Evolutionary conservation across 108 stramenopile genomes (phyloP).

Genomic region (Pseudonitzschia delicatissima): DNA sequence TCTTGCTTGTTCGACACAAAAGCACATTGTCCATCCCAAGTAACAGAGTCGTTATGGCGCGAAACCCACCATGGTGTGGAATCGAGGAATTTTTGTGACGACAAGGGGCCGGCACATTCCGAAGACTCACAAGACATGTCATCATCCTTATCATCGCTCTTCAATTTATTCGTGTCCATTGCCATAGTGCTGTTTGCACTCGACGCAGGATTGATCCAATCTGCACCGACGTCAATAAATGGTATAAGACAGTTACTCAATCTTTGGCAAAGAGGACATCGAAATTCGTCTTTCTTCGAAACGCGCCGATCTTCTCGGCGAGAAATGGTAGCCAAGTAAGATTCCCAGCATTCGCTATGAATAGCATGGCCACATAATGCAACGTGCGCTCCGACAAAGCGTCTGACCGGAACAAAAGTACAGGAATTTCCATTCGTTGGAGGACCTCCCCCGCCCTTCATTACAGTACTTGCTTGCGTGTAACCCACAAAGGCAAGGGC

Average conservation of each 20-base stretch:
- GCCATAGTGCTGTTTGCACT: constrained; percentile 8
- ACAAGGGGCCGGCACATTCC: not conserved
- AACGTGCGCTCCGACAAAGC: constrained; percentile 76
- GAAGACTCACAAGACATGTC: constrained; percentile 12
- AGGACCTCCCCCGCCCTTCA: constrained; percentile 76
- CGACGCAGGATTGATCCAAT: constrained; percentile 59
- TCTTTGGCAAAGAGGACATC: constrained; percentile 79
- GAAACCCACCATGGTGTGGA: constrained; percentile 76
- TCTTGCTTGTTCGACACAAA: constrained; percentile 35
- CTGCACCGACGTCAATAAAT: constrained; percentile 80
- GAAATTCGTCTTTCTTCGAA: constrained; percentile 69
- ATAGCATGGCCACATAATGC: constrained; percentile 87
- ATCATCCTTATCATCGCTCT: constrained; percentile 18
- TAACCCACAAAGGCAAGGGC: constrained; percentile 82
- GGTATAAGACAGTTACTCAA: constrained; percentile 81
- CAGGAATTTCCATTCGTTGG: constrained; percentile 6
- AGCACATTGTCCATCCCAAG: constrained; percentile 79
- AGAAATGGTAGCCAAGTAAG: constrained; percentile 66
- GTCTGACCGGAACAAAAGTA: constrained; percentile 30
- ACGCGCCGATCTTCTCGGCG: constrained; percentile 65
- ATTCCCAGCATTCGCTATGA: constrained; percentile 80
- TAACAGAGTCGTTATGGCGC: constrained; percentile 41
- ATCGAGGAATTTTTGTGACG: constrained; percentile 53
- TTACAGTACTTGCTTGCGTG: constrained; percentile 74
- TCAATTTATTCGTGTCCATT: constrained; percentile 14